Base-by-base conservation (phyloP, 2,329 filamentous ascomycete species). In the Blastomyces emzantsi region DNA sequence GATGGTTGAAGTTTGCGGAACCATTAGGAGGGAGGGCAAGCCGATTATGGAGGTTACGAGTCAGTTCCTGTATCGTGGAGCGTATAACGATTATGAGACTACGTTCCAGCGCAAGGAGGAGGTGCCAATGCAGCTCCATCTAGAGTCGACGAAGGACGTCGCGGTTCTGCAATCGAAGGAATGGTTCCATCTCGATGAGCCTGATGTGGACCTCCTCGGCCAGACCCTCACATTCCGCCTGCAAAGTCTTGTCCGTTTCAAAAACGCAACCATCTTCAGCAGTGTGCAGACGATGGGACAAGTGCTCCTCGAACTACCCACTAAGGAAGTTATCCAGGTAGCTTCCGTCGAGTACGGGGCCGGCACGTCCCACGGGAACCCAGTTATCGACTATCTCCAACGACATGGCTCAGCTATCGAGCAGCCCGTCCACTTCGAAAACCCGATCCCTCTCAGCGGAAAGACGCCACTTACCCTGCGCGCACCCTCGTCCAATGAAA, bases 1-100 rank as follows among this genome's bases (percentile, higher is more conserved):
- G 83, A 97, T 99, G 92, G 95, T 99, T 22, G 95, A 99, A 78
- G 93, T 99, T n/a, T 97, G 92, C 72, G 94, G 94, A 66, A 99
- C 94, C 6, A 96, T 99, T 71, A 88, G 85, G 62, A 89, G 94
- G 54, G 86, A 92, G 62, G 89, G 89, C 33, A 78, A 90, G 75
- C 83, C 92, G 6, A 91, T 99, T 67, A 99, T 99, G 94, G 92
- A 99, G 74, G 94, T 99, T 36, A 97, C 92, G 15, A 97, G 92
- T 66, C 94, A 99, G 77, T 99, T 99, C 84, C 78, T 99, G 72
- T 99, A 99, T 82, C 89, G 95, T 60, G 94, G 94, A 63, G 83
- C 83, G 39, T 99, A 99, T 79, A 89, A 85, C 63, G 95, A 99
- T 76, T 99, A 86, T 70, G 90, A 97, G 79, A 99, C 96, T 80